A percentile compares a stretch with the other conserved stretches of the same genome.
These are phyloP conservation scores for Pilasporangium apinafurcum DNA, from an alignment of 352 stramenopile species.

Conservation along the genomic window DNA sequence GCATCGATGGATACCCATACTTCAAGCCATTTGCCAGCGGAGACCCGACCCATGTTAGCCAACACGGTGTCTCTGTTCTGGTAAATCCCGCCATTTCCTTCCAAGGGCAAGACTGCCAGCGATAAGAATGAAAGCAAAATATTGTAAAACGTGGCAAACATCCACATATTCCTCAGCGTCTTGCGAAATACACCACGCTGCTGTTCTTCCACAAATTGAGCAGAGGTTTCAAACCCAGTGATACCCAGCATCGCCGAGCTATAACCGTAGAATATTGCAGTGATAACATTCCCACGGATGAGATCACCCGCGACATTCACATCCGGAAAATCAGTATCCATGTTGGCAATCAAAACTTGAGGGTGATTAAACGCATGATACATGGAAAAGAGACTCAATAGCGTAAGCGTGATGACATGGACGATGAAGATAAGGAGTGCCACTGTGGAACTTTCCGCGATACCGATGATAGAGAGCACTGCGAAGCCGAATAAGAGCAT, in stretches of 20 bases:
- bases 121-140: conserved; percentile 76
- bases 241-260: conserved; percentile 87
- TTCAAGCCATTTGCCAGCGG: conserved; percentile 46
- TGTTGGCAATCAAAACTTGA: conserved; percentile 54
- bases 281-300: conserved; percentile 35
- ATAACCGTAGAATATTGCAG: conserved; percentile 76
- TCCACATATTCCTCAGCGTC: conserved; percentile 82
- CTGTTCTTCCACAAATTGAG: conserved; percentile 90
- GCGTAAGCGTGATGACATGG: conserved; percentile 74
- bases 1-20: conserved; percentile 81
- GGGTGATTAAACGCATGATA: conserved; percentile 59
- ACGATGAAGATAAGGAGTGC: conserved; percentile 81
- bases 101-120: conserved; percentile 73
- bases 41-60: conserved; percentile 58
- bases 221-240: conserved; percentile 88
- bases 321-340: conserved; percentile 53
- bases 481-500: conserved; percentile 79
- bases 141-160: conserved; percentile 85
- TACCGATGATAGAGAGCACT: conserved; percentile 75
- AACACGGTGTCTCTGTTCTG: conserved; percentile 65
- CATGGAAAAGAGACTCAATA: conserved; percentile 55
- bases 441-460: conserved; percentile 80
- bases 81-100: conserved; percentile 51
- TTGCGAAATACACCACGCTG: conserved; percentile 76
- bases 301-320: conserved; percentile 36